A percentile compares a stretch with the other conserved stretches of the same genome.
These are phyloP conservation scores for Pycnococcus provasolii DNA, from an alignment of 139 green algal genomes.

Conservation along the genomic window DNA sequence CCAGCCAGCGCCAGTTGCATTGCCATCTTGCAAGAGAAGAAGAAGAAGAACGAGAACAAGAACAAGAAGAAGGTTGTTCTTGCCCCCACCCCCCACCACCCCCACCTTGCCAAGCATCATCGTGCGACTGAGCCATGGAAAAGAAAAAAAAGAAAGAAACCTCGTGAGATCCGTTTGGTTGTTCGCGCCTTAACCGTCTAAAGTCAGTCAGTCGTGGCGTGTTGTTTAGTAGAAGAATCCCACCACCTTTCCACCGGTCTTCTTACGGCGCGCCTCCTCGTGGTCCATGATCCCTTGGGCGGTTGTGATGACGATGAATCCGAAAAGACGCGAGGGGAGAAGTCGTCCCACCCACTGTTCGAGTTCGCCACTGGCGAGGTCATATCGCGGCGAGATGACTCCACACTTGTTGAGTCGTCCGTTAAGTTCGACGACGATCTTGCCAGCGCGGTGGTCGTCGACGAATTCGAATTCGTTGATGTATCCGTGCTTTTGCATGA, in stretches of 20 bases:
- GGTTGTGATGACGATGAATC: constrained; percentile 93
- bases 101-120: no score
- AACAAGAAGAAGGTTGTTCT: no score
- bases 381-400: constrained; percentile 90
- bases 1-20: no score
- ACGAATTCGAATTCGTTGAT: constrained; percentile 98
- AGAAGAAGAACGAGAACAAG: no score
- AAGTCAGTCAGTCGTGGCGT: no score
- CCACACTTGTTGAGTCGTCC: constrained; percentile 98
- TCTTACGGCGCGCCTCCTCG: constrained; percentile 93
- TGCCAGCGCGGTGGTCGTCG: constrained; percentile 93
- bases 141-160: no score
- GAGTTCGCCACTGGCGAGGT: constrained; percentile 61
- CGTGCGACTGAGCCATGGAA: no score
- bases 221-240: not conserved
- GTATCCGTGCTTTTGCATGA: constrained; percentile 94
- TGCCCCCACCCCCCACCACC: no score
- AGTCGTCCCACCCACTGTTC: constrained; percentile 91
- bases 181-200: no score
- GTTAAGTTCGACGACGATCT: constrained; percentile 99
- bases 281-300: constrained; percentile 97
- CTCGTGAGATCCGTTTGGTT: no score
- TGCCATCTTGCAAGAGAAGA: no score
- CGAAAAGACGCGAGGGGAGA: constrained; percentile 95
- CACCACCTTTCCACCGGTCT: constrained; percentile 83